Evolutionary conservation across 2,329 filamentous ascomycete species (phyloP), one percentile per base, ranked within the genome.

Genomic region (Helotiales sp.): DNA sequence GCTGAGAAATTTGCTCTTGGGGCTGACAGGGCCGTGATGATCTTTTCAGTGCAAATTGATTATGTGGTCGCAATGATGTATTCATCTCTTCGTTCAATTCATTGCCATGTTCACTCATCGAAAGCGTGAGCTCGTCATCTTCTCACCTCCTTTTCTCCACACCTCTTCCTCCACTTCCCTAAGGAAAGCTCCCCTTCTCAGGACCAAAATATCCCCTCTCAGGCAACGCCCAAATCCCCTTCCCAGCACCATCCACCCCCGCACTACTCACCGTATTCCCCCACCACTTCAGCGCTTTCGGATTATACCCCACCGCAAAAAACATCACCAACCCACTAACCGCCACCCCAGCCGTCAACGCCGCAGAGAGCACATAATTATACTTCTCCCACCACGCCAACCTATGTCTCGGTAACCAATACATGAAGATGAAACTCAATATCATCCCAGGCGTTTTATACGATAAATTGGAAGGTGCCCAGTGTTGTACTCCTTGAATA

Each of bases 351-450:
- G 73, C 74, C 9, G 71, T 74, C 52, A 79, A 63, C 5, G 74
- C 74, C 0, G 76, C 74, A 9, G 74, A 76, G 2, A 79, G 66
- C 2, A 76, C 72, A 62, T 77, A 79, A 65, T 78, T 78, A 67
- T 79, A 79, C 70, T 78, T 75, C 46, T 75, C 70, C 75, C 75
- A 78, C 74, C 75, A 78, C 1, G 75, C 75, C 48, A 75, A 61
- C 12, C 70, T 67, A 54, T 73, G 70, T 13, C 73, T 65, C 1
- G 72, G 73, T 1, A 79, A 63, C 67, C 71, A 75, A 64, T 75
- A 75, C 76, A 77, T 77, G 70, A 77, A 77, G 54, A 77, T 62
- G 52, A 71, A 75, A 1, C 70, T 70, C 33, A 78, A 61, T 15
- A 76, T 72, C 57, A 78, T 70, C 24, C 75, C 75, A 0, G 73